Evolutionary conservation across 805 yeast genomes (phyloP).

Genomic region (Candida ascalaphidarum): DNA sequence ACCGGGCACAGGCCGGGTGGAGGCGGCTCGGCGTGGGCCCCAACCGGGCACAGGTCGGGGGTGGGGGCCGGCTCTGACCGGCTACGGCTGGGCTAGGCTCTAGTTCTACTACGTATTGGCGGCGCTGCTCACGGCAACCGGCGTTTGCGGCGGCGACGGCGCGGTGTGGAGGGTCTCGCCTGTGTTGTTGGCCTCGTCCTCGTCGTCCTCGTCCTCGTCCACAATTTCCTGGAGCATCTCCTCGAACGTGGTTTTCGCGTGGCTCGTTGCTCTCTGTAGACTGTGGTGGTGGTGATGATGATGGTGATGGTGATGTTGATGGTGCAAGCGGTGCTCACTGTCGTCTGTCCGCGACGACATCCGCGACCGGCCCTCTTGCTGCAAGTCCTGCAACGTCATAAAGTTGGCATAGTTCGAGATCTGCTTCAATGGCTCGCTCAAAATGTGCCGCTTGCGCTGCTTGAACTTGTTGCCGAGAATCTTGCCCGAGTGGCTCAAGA

Average conservation of each 20-base stretch:
- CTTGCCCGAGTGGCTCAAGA: conserved; percentile 64
- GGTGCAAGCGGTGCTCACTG: conserved; percentile 3
- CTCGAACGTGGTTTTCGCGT: too few relatives aligned
- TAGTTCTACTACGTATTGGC: too few relatives aligned
- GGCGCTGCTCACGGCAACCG: too few relatives aligned
- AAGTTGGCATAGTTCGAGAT: conserved; percentile 28
- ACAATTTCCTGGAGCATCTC: background rate
- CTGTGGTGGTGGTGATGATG: conserved; percentile 1
- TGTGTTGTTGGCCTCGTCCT: conserved; percentile 6
- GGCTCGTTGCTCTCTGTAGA: too few relatives aligned
- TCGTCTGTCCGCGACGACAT: conserved; percentile 6
- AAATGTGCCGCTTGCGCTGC: conserved; percentile 19
- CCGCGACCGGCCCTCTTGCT: conserved; percentile 18
- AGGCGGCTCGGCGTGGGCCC: too few relatives aligned
- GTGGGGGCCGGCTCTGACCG: too few relatives aligned
- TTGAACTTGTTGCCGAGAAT: conserved; percentile 70
- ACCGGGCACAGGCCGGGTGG: too few relatives aligned
- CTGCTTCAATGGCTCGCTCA: conserved; percentile 28
- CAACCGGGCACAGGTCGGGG: too few relatives aligned
- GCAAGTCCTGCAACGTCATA: conserved; percentile 31
- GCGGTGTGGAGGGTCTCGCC: too few relatives aligned
- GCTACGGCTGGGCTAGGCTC: too few relatives aligned
- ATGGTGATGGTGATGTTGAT: conserved; percentile 1
- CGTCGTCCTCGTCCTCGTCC: conserved; percentile 5
- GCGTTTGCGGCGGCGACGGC: too few relatives aligned